Evolutionary conservation across 805 yeast species (phyloP), one percentile per base, ranked within the genome.

Genomic region (Pichia nakasei): DNA sequence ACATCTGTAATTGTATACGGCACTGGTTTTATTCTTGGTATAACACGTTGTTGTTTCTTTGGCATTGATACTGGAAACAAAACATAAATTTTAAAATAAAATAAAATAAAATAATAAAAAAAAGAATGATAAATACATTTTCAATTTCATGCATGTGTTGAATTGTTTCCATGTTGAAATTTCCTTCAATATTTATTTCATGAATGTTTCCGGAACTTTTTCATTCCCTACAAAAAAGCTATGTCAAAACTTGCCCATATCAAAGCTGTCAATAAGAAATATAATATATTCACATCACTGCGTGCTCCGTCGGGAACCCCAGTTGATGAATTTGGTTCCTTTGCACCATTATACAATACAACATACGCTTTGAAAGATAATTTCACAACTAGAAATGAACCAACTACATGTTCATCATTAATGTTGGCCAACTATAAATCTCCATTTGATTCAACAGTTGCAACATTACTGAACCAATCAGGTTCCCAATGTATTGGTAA

Each of bases 381-480:
- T 58, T 80, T 89, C 40, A 76, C 78, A 35, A 81, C 96, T 0
- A 63, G 57, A 8, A 72, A 70, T 12, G 55, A 53, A 27, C 76
- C 83, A 2, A 85, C 97, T 0, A 84, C 96, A 0, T 85, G 96
- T 53, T 82, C 82, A 0, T 89, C 97, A 0, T 59, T 64, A 34
- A 75, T 83, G 32, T 69, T 93, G 9, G 46, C 57, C 13, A 62
- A 65, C 34, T 93, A 83, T 58, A 55, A 52, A 3, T 78, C 95
- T 20, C 97, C 97, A 2, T 89, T 73, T 57, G 78, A 84, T 48
- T 84, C 97, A 12, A 85, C 96, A 0, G 84, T 81, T 3, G 77
- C 77, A 0, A 51, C 60, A 2, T 64, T 78, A 3, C 60, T 93
- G n/a, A 60, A 70, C 9, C 53, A 63, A 0, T 67, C 69, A 2